Evolutionary conservation across 768 basidiomycete genomes (phyloP), one percentile per base, ranked within the genome.

Genomic region (Cubamyces sp.): DNA sequence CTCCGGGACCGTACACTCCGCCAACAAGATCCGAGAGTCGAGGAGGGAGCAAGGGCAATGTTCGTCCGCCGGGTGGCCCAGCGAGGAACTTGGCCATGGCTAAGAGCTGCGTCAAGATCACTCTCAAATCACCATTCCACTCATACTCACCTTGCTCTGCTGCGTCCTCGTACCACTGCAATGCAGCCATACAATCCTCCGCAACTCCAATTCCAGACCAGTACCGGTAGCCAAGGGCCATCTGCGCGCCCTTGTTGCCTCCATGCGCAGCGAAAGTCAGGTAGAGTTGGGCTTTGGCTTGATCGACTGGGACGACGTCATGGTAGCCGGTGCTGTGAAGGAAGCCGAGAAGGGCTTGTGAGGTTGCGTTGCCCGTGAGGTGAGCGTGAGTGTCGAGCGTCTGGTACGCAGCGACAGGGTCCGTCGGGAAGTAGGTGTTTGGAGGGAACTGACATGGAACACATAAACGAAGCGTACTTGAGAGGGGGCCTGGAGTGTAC

Each of bases 141-240:
- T 8, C 1, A 5, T 23, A 66, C 74, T 62, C 66, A 91, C 94
- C 84, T 76, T 92, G 85, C 64, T 95, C 92, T 16, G 96, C 92
- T 0, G 95, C 94, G 43, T 79, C 81, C 70, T 94, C 91, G 72
- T 98, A 99, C 90, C 93, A 98, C 26, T 84, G 83, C 56, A 94
- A 77, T 15, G 97, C 92, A 12, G 84, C 79, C 68, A 87, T 81
- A 74, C 97, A 98, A 67, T 88, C 87, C 73, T 98, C 94, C 54
- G 86, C 77, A 0, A 94, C 89, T 12, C 96, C 92, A 60, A 99
- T 97, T 1, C 97, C 97, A 41, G 91, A 88, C 96, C 95, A 98
- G 70, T 96, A 88, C 26, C 95, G 85, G 74, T 96, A 98, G 0
- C 88, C 97, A 34, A 98, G 79, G 1, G 94, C 87, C 92, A 96